Base-by-base conservation (phyloP, 768 basidiomycete species). In the Naematelia encephala region DNA sequence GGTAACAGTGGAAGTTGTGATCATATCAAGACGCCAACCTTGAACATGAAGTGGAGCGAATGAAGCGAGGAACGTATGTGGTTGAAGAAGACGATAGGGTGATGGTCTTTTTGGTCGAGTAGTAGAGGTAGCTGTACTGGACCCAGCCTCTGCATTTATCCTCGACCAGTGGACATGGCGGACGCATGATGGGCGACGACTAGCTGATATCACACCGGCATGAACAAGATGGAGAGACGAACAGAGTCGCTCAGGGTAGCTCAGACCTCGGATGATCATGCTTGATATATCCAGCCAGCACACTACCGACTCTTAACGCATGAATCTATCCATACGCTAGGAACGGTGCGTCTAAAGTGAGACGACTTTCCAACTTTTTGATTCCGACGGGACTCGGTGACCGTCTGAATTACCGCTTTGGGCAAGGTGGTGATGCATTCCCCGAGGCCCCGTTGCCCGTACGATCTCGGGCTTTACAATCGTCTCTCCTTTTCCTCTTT, bases 41-140 rank as follows among this genome's bases (percentile, higher is more conserved):
- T 48, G 51, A 16, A 64, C 60, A 22, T 72, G 67, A 1, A 72
- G 55, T n/a, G 70, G 70, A 16, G 70, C 67, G 30, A 72, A 72
- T 16, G 59, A 16, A 1, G 61, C 51, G 11, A 67, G 46, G 57
- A 72, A 72, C 3, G 57, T 57, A 16, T 66, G 61, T 16, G 64
- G 56, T 12, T 57, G 60, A 14, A 69, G 43, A 10, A 67, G 57
- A 4, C 70, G 64, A 46, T 72, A 72, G 0, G 70, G 70, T 0
- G 69, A 71, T 0, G 66, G 65, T 39, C 54, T 54, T 34, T 48
- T 43, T 5, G 57, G 44, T 51, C 34, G 46, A 22, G 12, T 8
- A 39, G 34, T 16, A 39, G 34, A 16, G 34, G 34, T 16, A 39
- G 16, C 8, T 16, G 34, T 39, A 16, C 34, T 39, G 34, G 34